Base-by-base conservation (phyloP, 2,329 filamentous ascomycete species). In the Hypoxylon sp. region DNA sequence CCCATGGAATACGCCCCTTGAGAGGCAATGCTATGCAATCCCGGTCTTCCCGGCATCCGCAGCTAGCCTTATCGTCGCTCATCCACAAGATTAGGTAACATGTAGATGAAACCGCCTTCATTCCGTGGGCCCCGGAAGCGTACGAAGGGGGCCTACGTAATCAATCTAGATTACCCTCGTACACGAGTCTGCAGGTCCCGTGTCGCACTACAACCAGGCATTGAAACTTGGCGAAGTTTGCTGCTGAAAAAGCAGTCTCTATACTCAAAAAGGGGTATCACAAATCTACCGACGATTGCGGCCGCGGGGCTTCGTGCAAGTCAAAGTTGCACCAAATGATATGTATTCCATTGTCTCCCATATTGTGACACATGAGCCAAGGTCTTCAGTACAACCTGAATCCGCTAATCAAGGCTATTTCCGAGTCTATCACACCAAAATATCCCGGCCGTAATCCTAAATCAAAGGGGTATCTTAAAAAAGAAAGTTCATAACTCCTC, bases 401-500 rank as follows among this genome's bases (percentile, higher is more conserved):
- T 54, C 14, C 27, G 4, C 25, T 27, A 58, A 37, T 40, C 50
- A 22, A 35, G 10, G 13, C 14, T 35, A 10, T n/a, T 14, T 13
- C 17, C 42, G n/a, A 25, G 30, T 11, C 14, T 46, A 13, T 37
- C 37, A 44, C 27, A 10, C 17, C 37, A 5, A 22, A 49, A 59
- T 46, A 25, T 33, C 56, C 37, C 20, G 35, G 61, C 31, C n/a
- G 14, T 22, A 27, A n/a, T 25, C 50, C n/a, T 20, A 17, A 46
- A 20, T 30, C 7, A 13, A 30, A 6, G 13, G 49, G 53, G 42
- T 64, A 68, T 66, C 59, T 63, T 50, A 49, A 20, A 46, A 30
- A 44, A 46, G 48, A n/a, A 57, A 51, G 13, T n/a, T 76, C 67
- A 77, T 61, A 77, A 50, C 61, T 77, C 76, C 31, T 77, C 75